These are phyloP conservation scores for Ramularia endophylla DNA, from an alignment of 2,329 filamentous ascomycete species.

Conservation along the genomic window DNA sequence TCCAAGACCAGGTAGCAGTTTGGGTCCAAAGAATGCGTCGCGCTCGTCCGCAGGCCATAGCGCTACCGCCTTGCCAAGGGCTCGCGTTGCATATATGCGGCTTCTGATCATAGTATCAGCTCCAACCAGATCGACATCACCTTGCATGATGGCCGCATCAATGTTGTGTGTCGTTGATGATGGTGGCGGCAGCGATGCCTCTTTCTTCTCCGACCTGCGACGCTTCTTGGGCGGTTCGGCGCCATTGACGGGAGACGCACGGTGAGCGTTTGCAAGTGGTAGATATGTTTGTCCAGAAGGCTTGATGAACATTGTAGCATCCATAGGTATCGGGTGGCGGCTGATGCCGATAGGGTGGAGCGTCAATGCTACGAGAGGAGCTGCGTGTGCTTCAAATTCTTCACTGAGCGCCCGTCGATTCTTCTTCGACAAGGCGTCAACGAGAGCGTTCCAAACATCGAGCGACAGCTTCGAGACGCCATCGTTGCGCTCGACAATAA, in stretches of 20 bases:
- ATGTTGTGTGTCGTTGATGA: constrained; percentile 76
- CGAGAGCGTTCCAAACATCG: constrained; percentile 77
- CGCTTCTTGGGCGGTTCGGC: constrained; percentile 68
- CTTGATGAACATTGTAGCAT: constrained; percentile 80
- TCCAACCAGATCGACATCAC: constrained; percentile 91
- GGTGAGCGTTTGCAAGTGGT: constrained; percentile 36
- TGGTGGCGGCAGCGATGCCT: constrained; percentile 55
- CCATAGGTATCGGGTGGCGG: constrained; percentile 87
- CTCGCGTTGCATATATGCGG: constrained; percentile 77
- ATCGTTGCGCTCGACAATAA: constrained; percentile 86
- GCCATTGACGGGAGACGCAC: constrained; percentile 41
- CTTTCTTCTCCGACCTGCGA: constrained; percentile 74
- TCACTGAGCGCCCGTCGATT: constrained; percentile 59
- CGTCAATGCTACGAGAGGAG: constrained; percentile 75
- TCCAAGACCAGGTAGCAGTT: constrained; percentile 59
- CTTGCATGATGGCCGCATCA: constrained; percentile 95
- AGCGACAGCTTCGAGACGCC: constrained; percentile 75
- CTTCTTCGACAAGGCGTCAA: constrained; percentile 58
- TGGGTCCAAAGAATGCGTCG: constrained; percentile 59
- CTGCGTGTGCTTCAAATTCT: constrained; percentile 69
- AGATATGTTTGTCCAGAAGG: constrained; percentile 84
- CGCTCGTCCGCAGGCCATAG: constrained; percentile 59
- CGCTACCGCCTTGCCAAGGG: constrained; percentile 78
- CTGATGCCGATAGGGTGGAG: constrained; percentile 90
- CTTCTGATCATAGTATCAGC: constrained; percentile 83